Base-by-base conservation (phyloP, 2,329 filamentous ascomycete species). In the Clarireedia monteithiana region DNA sequence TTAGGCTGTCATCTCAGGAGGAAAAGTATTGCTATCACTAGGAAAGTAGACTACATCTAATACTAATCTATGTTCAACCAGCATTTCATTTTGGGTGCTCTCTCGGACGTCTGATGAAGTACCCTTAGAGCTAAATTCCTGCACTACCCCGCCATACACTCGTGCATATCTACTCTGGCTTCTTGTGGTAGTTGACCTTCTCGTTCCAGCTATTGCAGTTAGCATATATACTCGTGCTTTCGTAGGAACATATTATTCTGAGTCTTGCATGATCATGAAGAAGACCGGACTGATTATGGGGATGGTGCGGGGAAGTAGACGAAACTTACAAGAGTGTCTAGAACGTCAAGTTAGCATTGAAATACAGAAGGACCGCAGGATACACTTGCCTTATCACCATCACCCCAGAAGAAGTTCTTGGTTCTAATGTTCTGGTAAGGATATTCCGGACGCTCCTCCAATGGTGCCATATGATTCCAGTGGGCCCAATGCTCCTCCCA, bases 401-500 rank as follows among this genome's bases (percentile, higher is more conserved):
- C 80, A 64, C 92, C 91, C 88, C 88, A 99, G 70, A 83, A 85
- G 81, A 76, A 99, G 83, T 96, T 96, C 86, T 94, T 96, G 73
- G 83, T 82, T 72, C 94, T 88, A 74, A 99, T 88, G 82, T 99
- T 99, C 83, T 95, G 89, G 84, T 95, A 99, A 59, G 91, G 78
- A 77, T 97, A 99, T 79, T 97, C 89, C 68, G 81, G 76, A 70
- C 89, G 87, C 78, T 99, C 94, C 79, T 95, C 90, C 66, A 92
- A 79, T 64, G 94, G 88, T 59, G 88, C 83, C 74, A 89, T 76
- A 77, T 97, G 92, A 53, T 74, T 76, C 83, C 87, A 90, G 81
- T 99, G 94, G 76, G 95, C 89, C 92, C 92, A 97, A 77, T 99
- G 94, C 78, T 95, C 89, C 68, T 83, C 85, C 90, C 91, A 99